phyloP scores from a whole-genome alignment of 148 eudicot species.

The Cornus kousa region DNA sequence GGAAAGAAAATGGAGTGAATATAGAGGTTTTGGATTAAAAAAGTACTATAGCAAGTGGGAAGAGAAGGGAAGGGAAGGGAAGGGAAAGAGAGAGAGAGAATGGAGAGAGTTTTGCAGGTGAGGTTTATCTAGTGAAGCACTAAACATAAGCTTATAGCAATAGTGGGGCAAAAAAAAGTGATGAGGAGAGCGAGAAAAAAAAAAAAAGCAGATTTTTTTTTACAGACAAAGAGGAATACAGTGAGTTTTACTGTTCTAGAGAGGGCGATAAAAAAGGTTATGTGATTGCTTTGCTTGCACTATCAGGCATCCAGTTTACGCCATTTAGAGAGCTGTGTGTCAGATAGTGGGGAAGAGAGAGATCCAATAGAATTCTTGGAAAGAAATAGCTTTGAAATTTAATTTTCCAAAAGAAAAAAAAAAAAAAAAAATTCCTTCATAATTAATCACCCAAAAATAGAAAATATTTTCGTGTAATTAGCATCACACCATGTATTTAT shows the following conservation, averaged over 20 bases:
- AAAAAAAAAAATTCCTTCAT: no score
- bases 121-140: conserved; percentile 44
- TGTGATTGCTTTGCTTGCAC: conserved; percentile 69
- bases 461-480: no score
- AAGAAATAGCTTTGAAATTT: no score
- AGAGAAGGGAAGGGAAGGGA: conserved; percentile 9
- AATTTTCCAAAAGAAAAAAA: no score
- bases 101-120: conserved; percentile 26
- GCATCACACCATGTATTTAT: no score
- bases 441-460: no score
- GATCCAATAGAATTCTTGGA: no score
- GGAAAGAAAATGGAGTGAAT: background rate
- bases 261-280: conserved; percentile 19
- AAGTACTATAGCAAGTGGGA: background rate
- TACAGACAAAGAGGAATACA: conserved; percentile 5
- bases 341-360: conserved; percentile 29
- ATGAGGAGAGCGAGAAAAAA: conserved; percentile 10
- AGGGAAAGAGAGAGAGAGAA: conserved; percentile 5
- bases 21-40: background rate
- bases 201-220: conserved; percentile 8
- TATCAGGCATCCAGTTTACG: conserved; percentile 69
- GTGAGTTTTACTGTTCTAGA: conserved; percentile 15
- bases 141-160: conserved; percentile 48
- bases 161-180: conserved; percentile 24
- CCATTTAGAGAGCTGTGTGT: conserved; percentile 42